Conservation (phyloP, 352 stramenopile genomes). For the Phytopythium sindhum region DNA sequence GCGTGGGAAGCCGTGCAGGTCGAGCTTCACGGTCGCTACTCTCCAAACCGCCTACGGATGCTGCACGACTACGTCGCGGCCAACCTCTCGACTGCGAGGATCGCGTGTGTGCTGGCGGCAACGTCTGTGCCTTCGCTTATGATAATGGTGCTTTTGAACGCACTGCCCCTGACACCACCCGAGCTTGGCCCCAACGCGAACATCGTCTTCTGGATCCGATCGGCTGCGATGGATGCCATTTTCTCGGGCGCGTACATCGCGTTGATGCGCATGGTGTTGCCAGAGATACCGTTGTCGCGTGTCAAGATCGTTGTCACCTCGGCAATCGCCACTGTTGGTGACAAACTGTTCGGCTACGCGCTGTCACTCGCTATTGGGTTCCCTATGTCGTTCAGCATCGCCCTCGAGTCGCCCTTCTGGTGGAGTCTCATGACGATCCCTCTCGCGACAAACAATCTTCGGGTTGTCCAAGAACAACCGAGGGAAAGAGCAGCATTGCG, state of each 20-base stretch:
- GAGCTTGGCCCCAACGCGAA: conserved; percentile 11
- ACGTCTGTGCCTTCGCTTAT: conserved; percentile 18
- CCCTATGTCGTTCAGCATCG: conserved; percentile 13
- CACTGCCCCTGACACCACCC: conserved; percentile 11
- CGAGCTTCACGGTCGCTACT: neutral
- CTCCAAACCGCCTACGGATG: neutral
- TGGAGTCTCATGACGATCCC: conserved; percentile 11
- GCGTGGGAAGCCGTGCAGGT: neutral
- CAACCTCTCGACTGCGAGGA: neutral
- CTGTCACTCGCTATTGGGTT: conserved; percentile 11
- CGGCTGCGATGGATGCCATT: conserved; percentile 4
- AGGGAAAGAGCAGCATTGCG: conserved; percentile 2
- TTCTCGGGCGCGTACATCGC: conserved; percentile 10
- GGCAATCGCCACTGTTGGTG: conserved; percentile 7
- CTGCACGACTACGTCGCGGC: neutral
- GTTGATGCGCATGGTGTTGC: conserved; percentile 8
- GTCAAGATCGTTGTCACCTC: conserved; percentile 7
- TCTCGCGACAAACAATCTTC: neutral
- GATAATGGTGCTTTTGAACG: conserved; percentile 15
- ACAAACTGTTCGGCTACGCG: conserved; percentile 1
- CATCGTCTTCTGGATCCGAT: conserved; percentile 9
- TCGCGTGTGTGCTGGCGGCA: neutral
- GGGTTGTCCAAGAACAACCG: conserved; percentile 2
- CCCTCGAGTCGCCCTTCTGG: conserved; percentile 11
- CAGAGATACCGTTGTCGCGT: conserved; percentile 10